A percentile compares a stretch with the other conserved stretches of the same genome.
Conservation (phyloP, 2,329 filamentous ascomycete genomes). For the Exophiala lecanii-corni region DNA sequence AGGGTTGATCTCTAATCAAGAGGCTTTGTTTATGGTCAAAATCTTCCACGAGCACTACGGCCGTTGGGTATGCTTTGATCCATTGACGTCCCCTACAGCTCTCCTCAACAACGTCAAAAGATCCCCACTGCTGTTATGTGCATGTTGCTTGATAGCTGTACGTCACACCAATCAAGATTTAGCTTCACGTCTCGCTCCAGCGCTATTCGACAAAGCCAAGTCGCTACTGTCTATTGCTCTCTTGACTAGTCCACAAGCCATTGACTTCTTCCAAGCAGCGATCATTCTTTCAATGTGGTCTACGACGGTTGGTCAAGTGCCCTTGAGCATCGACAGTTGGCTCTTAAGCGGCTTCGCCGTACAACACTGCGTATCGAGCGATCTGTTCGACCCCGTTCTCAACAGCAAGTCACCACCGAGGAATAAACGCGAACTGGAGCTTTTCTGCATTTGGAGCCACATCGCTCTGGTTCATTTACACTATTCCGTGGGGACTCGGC, state of each 20-base stretch:
- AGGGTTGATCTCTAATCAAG: conserved; percentile 23
- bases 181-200: conserved; percentile 35
- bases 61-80: conserved; percentile 39
- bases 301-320: conserved; percentile 42
- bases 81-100: conserved; percentile 25
- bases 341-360: conserved; percentile 42
- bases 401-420: conserved; percentile 9
- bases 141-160: conserved; percentile 40
- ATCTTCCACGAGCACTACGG: conserved; percentile 40
- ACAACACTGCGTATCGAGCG: conserved; percentile 38
- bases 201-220: conserved; percentile 36
- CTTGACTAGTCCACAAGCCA: conserved; percentile 36
- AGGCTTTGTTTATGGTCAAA: neutral
- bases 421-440: conserved; percentile 28
- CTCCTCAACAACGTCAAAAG: conserved; percentile 33
- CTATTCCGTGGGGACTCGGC: conserved; percentile 40
- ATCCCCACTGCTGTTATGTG: conserved; percentile 38
- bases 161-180: conserved; percentile 38
- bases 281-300: conserved; percentile 45
- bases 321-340: conserved; percentile 44
- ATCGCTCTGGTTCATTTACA: conserved; percentile 43
- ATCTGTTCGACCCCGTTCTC: conserved; percentile 29
- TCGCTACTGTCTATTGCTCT: conserved; percentile 30
- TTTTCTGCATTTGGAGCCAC: conserved; percentile 42
- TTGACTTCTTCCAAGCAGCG: conserved; percentile 43